These are phyloP conservation scores for Pugionium dolabratum DNA, from an alignment of 345 rosid genomes.

Conservation along the genomic window DNA sequence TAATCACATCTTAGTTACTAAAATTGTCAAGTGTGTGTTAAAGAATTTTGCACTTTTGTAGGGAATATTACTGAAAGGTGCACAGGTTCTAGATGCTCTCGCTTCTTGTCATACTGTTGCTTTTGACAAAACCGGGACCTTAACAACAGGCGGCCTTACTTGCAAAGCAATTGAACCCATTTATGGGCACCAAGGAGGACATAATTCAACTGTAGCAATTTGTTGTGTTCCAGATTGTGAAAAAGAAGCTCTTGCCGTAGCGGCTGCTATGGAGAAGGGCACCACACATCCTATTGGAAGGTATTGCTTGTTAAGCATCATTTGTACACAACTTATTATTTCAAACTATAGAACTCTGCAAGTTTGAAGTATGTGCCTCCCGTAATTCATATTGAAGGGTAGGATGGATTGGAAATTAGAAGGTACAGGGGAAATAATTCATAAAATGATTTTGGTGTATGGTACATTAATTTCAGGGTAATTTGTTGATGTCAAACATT, in stretches of 20 bases:
- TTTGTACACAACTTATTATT: neutral
- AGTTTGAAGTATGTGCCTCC: constrained; percentile 1
- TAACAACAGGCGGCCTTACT: constrained; percentile 93
- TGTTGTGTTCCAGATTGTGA: constrained; percentile 93
- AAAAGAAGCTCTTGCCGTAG: constrained; percentile 96
- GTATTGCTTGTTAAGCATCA: constrained; percentile 42
- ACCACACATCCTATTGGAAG: constrained; percentile 99
- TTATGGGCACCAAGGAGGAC: constrained; percentile 64
- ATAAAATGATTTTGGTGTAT: constrained; percentile 1
- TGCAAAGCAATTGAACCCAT: constrained; percentile 96
- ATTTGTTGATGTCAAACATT: neutral
- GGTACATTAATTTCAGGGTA: neutral
- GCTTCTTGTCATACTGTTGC: constrained; percentile 91
- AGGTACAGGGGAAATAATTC: too few relatives aligned
- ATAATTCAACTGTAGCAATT: constrained; percentile 37
- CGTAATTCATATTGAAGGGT: neutral
- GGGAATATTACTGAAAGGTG: constrained; percentile 98
- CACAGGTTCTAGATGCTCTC: constrained; percentile 89
- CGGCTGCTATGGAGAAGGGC: constrained; percentile 99
- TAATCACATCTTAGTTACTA: neutral
- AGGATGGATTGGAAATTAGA: neutral
- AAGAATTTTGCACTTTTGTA: constrained; percentile 32
- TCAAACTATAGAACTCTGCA: constrained; percentile 5
- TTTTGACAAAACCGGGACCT: constrained; percentile 98
- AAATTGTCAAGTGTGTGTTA: constrained; percentile 8